phyloP scores from a whole-genome alignment of 108 stramenopile genomes.

The Schizochytrium sp. region DNA sequence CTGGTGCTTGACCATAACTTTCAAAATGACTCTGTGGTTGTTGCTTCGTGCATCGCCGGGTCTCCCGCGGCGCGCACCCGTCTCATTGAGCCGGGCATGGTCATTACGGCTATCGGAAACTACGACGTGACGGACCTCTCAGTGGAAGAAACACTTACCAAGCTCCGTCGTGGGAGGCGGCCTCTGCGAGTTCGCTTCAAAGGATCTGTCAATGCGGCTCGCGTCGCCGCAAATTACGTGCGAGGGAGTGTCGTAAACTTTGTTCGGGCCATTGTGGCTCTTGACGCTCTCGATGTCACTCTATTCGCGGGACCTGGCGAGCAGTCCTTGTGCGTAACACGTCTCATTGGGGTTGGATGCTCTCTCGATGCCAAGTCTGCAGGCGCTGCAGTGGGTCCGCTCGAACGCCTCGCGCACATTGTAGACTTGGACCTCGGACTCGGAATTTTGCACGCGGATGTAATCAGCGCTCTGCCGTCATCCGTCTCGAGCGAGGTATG shows the following conservation, averaged over 20 bases:
- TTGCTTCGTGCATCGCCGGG: neutral
- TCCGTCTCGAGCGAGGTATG: neutral
- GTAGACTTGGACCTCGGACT: neutral
- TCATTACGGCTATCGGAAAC: neutral
- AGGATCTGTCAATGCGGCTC: neutral
- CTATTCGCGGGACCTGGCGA: neutral
- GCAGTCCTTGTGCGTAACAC: neutral
- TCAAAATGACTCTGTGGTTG: neutral
- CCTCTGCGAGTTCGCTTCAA: neutral
- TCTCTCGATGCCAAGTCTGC: neutral
- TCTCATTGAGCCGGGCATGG: neutral
- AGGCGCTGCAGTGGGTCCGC: neutral
- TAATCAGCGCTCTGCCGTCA: neutral
- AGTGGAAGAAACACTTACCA: neutral
- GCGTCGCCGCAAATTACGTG: neutral
- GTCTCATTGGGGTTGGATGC: neutral
- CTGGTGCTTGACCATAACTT: neutral
- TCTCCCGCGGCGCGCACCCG: neutral
- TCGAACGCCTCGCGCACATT: slow-evolving; percentile 1
- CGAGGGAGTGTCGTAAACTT: neutral
- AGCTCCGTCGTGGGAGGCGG: neutral
- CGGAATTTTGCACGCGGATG: neutral
- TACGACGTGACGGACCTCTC: neutral
- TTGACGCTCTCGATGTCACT: neutral
- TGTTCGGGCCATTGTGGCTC: neutral